Evolutionary conservation across 176 grass and related monocot species (phyloP), one percentile per base, ranked within the genome.

Genomic region (Metroxylon sagu): DNA sequence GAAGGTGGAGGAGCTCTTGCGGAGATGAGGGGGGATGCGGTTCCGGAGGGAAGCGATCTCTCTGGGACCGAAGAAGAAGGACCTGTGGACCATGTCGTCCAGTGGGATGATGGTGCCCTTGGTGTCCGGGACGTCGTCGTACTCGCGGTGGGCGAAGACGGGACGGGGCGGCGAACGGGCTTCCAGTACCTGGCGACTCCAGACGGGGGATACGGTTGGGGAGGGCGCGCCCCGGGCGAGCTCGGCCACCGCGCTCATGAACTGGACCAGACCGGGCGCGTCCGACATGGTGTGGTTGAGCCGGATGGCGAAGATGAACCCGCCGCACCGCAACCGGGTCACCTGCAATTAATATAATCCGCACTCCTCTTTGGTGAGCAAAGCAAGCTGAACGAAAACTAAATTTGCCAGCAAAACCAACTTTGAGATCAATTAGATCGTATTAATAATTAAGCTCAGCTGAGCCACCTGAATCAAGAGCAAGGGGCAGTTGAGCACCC

Each of bases 41-140:
- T 30, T 4, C 29, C 29, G 29, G 3, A 30, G 29, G 29, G 29
- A 30, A 30, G 29, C 29, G 29, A 30, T 30, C 29, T 30, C 29
- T 1, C 4, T 5, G 29, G 29, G 29, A 5, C 29, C 29, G 29
- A 30, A 30, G 29, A 30, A 30, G 29, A 30, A 30, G 4, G 29
- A 30, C 4, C 30, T 4, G 1, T 35, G 30, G 7, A 6, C 30
- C 5, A 35, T 35, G 3, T 35, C 6, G 30, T 8, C 30, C 0
- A 90, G 80, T 18, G 86, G 83, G 48, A 90, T 58, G 61, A 87
- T 54, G 61, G 83, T 87, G 49, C 83, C 83, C 53, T 82, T 90
- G 60, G 83, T 87, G 75, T 95, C 86, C 5, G 80, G 59, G 5
- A 96, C 83, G 19, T 71, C 71, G 21, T 96, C 86, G 57, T 87